Percentiles rank a stretch among this genome's conserved stretches.
Evolutionary conservation across 768 basidiomycete genomes (phyloP).

Genomic region (Sistotremastrum niveocremeum): DNA sequence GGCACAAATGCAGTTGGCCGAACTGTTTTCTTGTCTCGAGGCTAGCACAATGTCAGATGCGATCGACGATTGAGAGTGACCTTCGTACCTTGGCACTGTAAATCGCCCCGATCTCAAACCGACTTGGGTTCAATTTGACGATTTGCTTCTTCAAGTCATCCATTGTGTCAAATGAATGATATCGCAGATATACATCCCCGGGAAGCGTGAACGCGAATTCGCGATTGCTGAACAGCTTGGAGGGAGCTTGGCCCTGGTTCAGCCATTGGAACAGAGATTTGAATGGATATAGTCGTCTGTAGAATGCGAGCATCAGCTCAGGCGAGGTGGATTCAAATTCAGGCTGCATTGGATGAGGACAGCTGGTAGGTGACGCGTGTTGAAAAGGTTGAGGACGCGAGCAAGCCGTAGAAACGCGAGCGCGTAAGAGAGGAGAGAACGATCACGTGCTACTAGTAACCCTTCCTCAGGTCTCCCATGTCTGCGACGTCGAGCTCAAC

Average conservation of each 20-base stretch:
- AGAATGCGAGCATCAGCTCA: conserved; percentile 66
- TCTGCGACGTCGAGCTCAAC: background rate
- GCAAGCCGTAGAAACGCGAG: too few species aligned
- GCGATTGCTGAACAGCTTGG: conserved; percentile 78
- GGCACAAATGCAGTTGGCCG: conserved; percentile 59
- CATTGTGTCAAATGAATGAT: conserved; percentile 74
- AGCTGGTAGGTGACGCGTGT: too few species aligned
- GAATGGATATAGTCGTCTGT: conserved; percentile 87
- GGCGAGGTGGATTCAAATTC: conserved; percentile 21
- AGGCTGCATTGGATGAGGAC: too few species aligned
- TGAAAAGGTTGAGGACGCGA: too few species aligned
- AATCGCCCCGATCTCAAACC: conserved; percentile 95
- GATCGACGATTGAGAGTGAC: background rate
- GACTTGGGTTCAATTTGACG: conserved; percentile 69
- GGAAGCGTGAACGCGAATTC: conserved; percentile 92
- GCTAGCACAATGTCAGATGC: conserved; percentile 30
- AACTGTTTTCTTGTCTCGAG: conserved; percentile 77
- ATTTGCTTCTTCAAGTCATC: conserved; percentile 92
- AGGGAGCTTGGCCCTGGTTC: conserved; percentile 75
- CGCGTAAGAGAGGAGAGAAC: too few species aligned
- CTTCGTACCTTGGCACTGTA: conserved; percentile 73
- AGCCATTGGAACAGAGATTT: conserved; percentile 90
- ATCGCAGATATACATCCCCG: conserved; percentile 87
- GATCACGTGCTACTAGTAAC: too few species aligned
- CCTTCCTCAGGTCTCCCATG: too few species aligned